Conservation (phyloP, 2,329 filamentous ascomycete genomes). For the Ophiocordyceps australis region DNA sequence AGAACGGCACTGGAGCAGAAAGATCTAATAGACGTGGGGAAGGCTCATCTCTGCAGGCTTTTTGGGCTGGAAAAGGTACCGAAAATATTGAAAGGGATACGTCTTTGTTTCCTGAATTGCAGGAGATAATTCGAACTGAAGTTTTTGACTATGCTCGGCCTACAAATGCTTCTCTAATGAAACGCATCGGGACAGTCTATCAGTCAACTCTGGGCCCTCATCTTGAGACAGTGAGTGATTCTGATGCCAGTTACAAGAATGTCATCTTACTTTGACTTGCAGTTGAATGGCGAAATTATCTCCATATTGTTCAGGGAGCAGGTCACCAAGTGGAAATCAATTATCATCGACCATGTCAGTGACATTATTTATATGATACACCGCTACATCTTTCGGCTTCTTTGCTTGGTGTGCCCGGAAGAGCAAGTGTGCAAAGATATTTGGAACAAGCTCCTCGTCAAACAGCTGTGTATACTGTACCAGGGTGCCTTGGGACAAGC, state of each 20-base stretch:
- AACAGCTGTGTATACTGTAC: constrained; percentile 26
- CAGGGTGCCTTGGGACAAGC: constrained; percentile 26
- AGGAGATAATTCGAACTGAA: constrained; percentile 1
- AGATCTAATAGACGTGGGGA: too few relatives aligned
- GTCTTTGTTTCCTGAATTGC: too few relatives aligned
- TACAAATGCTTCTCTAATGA: constrained; percentile 1
- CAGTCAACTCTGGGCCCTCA: constrained; percentile 2
- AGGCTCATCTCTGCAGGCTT: too few relatives aligned
- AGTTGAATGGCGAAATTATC: constrained; percentile 22
- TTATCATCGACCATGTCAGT: constrained; percentile 30
- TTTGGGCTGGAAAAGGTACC: too few relatives aligned
- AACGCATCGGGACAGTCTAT: constrained; percentile 7
- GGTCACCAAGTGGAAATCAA: constrained; percentile 28
- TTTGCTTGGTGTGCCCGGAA: constrained; percentile 25
- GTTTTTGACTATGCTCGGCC: background rate
- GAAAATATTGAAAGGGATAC: too few relatives aligned
- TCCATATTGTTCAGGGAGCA: constrained; percentile 31
- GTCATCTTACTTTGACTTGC: background rate
- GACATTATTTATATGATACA: constrained; percentile 33
- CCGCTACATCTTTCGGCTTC: constrained; percentile 24
- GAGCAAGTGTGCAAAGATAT: constrained; percentile 21
- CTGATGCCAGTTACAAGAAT: too few relatives aligned
- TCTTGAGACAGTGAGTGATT: constrained; percentile 1
- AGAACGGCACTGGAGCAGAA: too few relatives aligned
- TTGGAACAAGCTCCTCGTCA: constrained; percentile 20